Base-by-base conservation (phyloP, 148 eudicot genomes). In the Rhododendron mucronatum region DNA sequence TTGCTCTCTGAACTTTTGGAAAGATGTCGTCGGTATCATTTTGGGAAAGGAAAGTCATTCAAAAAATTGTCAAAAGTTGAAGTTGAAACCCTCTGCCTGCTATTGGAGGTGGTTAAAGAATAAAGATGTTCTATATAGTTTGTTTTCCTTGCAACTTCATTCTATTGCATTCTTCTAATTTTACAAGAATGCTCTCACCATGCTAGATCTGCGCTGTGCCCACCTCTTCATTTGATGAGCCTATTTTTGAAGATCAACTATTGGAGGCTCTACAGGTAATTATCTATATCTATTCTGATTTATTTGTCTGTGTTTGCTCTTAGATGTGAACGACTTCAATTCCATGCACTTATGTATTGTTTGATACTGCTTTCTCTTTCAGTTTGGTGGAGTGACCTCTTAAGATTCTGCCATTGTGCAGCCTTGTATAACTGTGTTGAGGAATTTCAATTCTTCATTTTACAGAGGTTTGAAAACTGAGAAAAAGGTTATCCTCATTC, bases 361-460 rank as follows among this genome's bases (percentile, higher is more conserved):
- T 76, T 69, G 33, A 63, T 53, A 55, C 47, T 80, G 3, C 65
- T 67, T 90, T 21, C 65, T 26, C 23, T 76, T 83, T 23, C 87
- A 92, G 96, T 77, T 90, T 2, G 89, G 91, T 78, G 88, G 85
- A 85, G 67, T 81, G 12, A 73, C 86, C 65, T 37, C 89, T 78
- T 91, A 90, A 84, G 95, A 94, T 84, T 84, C 92, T 82, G 94
- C 92, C 23, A 75, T 92, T 63, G 23, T 91, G 41, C 89, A 89
- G 85, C 98, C 98, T 83, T 97, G 95, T 91, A 80, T 91, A 41
- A 85, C 98, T 63, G 90, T 93, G 73, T 86, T 97, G 91, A 89
- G 88, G 86, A 90, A 87, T 71, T 88, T 97, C 69, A 91, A 81
- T 74, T 89, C 81, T 77, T 78, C 91, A 50, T 77, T 95, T 2